Percentiles rank a stretch among this genome's conserved stretches.
Conservation (phyloP, 345 rosid species). For the Draba incana region DNA sequence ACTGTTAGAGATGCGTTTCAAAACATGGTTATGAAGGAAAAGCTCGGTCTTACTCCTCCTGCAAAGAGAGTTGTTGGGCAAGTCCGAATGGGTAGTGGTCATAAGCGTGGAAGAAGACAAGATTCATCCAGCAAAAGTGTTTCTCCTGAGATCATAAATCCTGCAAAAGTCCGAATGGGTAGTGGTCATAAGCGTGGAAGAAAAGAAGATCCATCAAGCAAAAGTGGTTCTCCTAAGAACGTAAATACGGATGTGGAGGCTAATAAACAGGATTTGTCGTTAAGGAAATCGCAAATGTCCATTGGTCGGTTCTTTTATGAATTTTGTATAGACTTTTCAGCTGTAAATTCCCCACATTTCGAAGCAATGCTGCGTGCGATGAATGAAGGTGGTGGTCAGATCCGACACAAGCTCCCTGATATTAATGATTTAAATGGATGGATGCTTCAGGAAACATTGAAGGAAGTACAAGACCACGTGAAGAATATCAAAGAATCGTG, state of each 20-base stretch:
- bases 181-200: constrained; percentile 23
- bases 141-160: constrained; percentile 9
- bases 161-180: neutral
- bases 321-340: constrained; percentile 47
- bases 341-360: constrained; percentile 48
- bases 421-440: constrained; percentile 45
- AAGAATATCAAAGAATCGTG: constrained; percentile 54
- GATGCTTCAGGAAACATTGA: constrained; percentile 46
- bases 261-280: constrained; percentile 22
- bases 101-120: constrained; percentile 3
- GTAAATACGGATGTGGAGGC: constrained; percentile 1
- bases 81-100: neutral
- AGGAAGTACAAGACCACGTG: constrained; percentile 47
- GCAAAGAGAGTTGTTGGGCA: neutral
- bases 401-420: constrained; percentile 37
- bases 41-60: constrained; percentile 13
- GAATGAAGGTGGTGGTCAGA: constrained; percentile 23
- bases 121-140: neutral
- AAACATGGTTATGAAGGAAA: constrained; percentile 6
- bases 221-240: constrained; percentile 7
- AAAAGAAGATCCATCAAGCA: constrained; percentile 2
- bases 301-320: constrained; percentile 54
- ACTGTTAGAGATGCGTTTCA: constrained; percentile 42
- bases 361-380: constrained; percentile 33
- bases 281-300: constrained; percentile 35